Conservation (phyloP, 116 monocot genomes). For the Dioscorea cayenensis region DNA sequence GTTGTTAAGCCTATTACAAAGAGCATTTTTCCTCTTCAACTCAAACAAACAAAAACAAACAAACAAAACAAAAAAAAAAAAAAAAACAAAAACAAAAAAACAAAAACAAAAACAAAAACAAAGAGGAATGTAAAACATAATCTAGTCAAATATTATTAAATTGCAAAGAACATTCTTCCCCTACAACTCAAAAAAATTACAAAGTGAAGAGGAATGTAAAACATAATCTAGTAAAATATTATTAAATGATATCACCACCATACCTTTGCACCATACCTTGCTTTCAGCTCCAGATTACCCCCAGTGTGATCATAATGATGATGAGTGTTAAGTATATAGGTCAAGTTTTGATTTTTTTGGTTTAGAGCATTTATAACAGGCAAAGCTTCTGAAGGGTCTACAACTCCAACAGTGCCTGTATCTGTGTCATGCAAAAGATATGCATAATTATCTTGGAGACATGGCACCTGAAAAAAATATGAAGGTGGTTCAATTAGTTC, state of each 20-base stretch:
- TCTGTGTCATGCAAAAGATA: constrained; percentile 79
- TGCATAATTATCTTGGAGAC: constrained; percentile 92
- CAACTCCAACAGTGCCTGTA: constrained; percentile 91
- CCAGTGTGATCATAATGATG: constrained; percentile 98
- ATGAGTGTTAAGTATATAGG: constrained; percentile 91
- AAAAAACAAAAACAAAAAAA: too few relatives aligned
- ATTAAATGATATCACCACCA: neutral
- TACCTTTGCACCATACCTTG: constrained; percentile 97
- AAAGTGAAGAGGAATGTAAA: too few relatives aligned
- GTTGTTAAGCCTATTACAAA: too few relatives aligned
- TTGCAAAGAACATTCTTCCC: too few relatives aligned
- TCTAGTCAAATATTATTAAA: neutral
- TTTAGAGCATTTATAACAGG: constrained; percentile 72
- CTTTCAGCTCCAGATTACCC: constrained; percentile 90
- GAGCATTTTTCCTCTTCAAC: too few relatives aligned
- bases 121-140: too few relatives aligned
- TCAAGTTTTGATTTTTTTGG: constrained; percentile 75
- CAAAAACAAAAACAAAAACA: too few relatives aligned
- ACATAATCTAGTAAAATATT: neutral
- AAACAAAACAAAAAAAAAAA: too few relatives aligned
- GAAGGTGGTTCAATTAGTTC: neutral
- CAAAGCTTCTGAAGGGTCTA: constrained; percentile 90
- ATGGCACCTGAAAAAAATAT: constrained; percentile 58
- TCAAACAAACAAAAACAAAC: too few relatives aligned
- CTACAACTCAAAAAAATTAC: too few relatives aligned